Evolutionary conservation across 768 basidiomycete genomes (phyloP).

Genomic region (Panus rudis): DNA sequence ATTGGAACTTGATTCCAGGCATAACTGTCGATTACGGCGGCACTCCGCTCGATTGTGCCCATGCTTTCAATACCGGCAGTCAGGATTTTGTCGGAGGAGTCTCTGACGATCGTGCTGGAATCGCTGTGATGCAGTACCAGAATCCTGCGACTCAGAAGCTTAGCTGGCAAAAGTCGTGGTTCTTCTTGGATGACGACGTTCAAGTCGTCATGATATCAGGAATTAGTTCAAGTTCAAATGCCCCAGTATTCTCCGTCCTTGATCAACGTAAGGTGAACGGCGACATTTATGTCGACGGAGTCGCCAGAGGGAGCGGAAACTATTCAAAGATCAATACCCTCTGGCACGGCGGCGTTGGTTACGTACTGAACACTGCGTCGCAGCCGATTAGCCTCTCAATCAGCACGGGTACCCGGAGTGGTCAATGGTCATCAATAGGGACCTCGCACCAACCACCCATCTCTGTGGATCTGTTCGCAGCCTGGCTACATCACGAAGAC

Average conservation of each 20-base stretch:
- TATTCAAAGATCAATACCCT: constrained; percentile 31
- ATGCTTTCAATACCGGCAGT: constrained; percentile 36
- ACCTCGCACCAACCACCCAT: constrained; percentile 48
- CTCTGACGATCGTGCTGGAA: constrained; percentile 46
- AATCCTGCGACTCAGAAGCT: constrained; percentile 49
- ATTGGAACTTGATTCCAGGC: constrained; percentile 69
- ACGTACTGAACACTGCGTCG: constrained; percentile 34
- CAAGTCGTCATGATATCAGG: constrained; percentile 53
- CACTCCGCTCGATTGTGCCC: constrained; percentile 41
- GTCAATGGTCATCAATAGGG: constrained; percentile 55
- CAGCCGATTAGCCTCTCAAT: constrained; percentile 27
- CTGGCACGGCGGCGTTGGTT: constrained; percentile 59
- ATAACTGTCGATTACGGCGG: constrained; percentile 56
- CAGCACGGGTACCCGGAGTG: constrained; percentile 39
- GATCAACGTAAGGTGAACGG: constrained; percentile 48
- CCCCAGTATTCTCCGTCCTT: constrained; percentile 51
- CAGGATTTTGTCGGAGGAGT: constrained; percentile 56
- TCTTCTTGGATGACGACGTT: constrained; percentile 55
- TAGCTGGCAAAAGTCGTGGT: constrained; percentile 60
- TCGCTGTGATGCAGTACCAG: constrained; percentile 55
- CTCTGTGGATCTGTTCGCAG: constrained; percentile 52
- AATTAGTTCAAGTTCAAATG: constrained; percentile 37
- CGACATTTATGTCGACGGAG: constrained; percentile 35
- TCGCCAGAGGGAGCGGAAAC: constrained; percentile 12
- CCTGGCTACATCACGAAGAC: constrained; percentile 41